These are phyloP conservation scores for Kodamaea jinghongensis DNA, from an alignment of 805 yeast species.

Conservation along the genomic window DNA sequence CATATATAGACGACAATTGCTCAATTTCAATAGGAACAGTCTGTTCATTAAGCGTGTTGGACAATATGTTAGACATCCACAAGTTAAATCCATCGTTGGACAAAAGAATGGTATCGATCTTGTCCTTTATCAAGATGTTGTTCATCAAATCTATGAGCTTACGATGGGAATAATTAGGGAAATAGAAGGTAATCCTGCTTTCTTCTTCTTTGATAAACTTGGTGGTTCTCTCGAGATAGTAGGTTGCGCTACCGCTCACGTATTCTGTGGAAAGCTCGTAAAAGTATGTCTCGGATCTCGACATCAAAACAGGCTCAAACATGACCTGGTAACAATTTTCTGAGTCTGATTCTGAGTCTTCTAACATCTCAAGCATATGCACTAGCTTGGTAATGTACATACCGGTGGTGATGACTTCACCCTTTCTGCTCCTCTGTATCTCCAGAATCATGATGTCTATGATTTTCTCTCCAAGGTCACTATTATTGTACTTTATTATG, in stretches of 20 bases:
- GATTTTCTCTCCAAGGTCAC: slow-evolving; percentile 50
- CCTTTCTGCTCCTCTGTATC: slow-evolving; percentile 52
- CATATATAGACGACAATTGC: slow-evolving; percentile 48
- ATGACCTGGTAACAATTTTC: slow-evolving; percentile 61
- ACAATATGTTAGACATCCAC: slow-evolving; percentile 19
- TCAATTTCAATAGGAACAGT: slow-evolving; percentile 22
- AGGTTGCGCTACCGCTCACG: slow-evolving; percentile 45
- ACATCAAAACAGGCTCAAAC: slow-evolving; percentile 66
- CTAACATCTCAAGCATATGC: slow-evolving; percentile 70
- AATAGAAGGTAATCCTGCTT: slow-evolving; percentile 48
- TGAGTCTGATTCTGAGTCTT: slow-evolving; percentile 34
- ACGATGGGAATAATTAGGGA: slow-evolving; percentile 53
- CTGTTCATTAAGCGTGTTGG: slow-evolving; percentile 11
- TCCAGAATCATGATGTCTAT: slow-evolving; percentile 52
- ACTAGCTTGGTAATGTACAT: slow-evolving; percentile 59
- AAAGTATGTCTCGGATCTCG: slow-evolving; percentile 57
- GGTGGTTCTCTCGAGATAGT: slow-evolving; percentile 51
- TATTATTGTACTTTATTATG: slow-evolving; percentile 49
- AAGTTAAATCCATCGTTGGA: not conserved
- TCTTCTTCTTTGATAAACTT: slow-evolving; percentile 63
- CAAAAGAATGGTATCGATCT: slow-evolving; percentile 53
- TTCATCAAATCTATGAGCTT: slow-evolving; percentile 57
- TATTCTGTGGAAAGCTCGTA: slow-evolving; percentile 43
- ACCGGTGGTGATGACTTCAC: slow-evolving; percentile 50
- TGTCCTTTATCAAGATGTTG: slow-evolving; percentile 54